A percentile compares a stretch with the other conserved stretches of the same genome.
These are phyloP conservation scores for Colletotrichum sp. DNA, from an alignment of 2,329 filamentous ascomycete species.

Conservation along the genomic window DNA sequence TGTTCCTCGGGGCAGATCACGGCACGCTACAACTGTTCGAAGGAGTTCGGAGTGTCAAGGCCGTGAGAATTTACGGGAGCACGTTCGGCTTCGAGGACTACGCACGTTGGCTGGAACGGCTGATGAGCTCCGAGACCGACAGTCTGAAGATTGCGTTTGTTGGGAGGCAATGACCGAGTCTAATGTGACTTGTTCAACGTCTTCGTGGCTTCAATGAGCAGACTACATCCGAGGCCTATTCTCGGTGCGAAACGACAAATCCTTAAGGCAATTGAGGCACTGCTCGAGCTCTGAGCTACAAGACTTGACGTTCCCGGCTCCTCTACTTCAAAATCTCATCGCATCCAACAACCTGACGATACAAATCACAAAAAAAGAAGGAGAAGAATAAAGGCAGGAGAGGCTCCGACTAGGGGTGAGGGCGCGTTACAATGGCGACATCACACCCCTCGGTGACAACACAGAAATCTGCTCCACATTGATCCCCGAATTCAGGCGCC, in stretches of 20 bases:
- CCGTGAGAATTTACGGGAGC: conserved; percentile 40
- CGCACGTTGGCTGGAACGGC: conserved; percentile 41
- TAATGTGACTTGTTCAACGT: background rate
- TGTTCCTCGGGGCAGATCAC: conserved; percentile 42
- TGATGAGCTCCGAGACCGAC: conserved; percentile 35
- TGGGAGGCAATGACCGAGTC: background rate
- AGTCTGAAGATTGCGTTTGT: background rate
- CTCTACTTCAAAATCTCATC: background rate
- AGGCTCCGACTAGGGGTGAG: background rate
- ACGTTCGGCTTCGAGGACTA: conserved; percentile 48
- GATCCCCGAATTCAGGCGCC: background rate
- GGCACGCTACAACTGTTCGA: conserved; percentile 46
- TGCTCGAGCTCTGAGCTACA: background rate
- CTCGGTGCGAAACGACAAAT: background rate
- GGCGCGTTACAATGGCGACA: background rate
- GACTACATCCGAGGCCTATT: background rate
- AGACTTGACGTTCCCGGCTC: background rate
- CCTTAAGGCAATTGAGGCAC: background rate
- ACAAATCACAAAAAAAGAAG: background rate
- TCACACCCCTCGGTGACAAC: conserved; percentile 9
- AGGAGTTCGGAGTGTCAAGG: conserved; percentile 43
- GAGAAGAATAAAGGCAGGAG: too few relatives aligned
- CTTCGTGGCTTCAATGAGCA: background rate
- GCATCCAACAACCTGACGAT: background rate
- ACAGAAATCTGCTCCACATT: background rate